A percentile compares a stretch with the other conserved stretches of the same genome.
These are phyloP conservation scores for Mallotus nudiflorus DNA, from an alignment of 345 rosid species.

Conservation along the genomic window DNA sequence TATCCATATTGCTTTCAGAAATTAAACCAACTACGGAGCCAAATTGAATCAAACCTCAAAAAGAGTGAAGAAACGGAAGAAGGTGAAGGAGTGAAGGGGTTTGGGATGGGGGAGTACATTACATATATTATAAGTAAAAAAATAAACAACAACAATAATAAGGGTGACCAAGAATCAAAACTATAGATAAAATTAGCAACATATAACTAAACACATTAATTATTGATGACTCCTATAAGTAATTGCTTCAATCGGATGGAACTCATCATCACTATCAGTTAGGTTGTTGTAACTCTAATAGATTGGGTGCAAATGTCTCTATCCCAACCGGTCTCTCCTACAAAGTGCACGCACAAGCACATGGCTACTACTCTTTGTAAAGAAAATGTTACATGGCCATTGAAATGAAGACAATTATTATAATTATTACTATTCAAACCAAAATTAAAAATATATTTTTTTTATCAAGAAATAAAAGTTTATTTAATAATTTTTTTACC, in stretches of 20 bases:
- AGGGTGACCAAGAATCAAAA: no score
- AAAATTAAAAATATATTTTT: no score
- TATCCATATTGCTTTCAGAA: conserved; percentile 6
- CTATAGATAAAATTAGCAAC: neutral
- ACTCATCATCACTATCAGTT: conserved; percentile 27
- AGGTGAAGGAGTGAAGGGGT: no score
- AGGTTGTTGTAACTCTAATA: conserved; percentile 21
- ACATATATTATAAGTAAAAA: no score
- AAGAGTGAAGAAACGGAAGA: no score
- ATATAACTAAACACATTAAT: conserved; percentile 18
- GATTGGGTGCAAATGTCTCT: no score
- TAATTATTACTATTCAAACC: no score
- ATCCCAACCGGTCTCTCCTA: neutral
- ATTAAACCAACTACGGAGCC: neutral
- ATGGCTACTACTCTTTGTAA: conserved; percentile 11
- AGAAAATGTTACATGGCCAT: neutral
- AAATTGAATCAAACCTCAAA: neutral
- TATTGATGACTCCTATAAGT: neutral
- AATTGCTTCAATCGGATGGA: conserved; percentile 24
- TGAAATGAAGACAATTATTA: neutral
- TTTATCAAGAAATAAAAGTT: no score
- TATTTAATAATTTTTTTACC: neutral
- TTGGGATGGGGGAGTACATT: no score
- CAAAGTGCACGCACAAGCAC: conserved; percentile 14
- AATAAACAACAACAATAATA: no score